Conservation (phyloP, 2,329 filamentous ascomycete genomes). For the Colletotrichum cordylinicola region DNA sequence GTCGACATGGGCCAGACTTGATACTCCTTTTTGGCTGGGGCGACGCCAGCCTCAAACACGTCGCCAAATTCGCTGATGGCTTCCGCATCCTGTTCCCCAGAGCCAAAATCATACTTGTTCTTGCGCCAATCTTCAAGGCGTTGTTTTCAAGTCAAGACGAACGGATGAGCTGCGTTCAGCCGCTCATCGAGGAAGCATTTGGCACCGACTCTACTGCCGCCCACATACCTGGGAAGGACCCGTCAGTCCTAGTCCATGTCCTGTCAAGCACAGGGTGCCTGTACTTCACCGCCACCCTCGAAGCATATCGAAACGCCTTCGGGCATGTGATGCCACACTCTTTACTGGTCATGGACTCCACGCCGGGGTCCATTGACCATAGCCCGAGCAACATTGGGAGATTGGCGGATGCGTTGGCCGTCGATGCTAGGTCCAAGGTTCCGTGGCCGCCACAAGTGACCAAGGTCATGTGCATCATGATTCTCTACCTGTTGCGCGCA, state of each 20-base stretch:
- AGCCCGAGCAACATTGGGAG: constrained; percentile 42
- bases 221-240: constrained; percentile 22
- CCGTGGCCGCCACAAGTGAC: constrained; percentile 55
- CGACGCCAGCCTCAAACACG: constrained; percentile 58
- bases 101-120: constrained; percentile 54
- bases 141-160: constrained; percentile 47
- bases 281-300: constrained; percentile 53
- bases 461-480: constrained; percentile 48
- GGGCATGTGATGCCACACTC: constrained; percentile 45
- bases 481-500: constrained; percentile 40
- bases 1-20: constrained; percentile 38
- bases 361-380: constrained; percentile 42
- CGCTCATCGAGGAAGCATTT: constrained; percentile 41
- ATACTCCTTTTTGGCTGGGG: constrained; percentile 64
- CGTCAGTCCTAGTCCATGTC: constrained; percentile 53
- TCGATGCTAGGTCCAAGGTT: constrained; percentile 50
- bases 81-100: constrained; percentile 56
- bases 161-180: constrained; percentile 50
- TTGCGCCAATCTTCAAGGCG: constrained; percentile 54
- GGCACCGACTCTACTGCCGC: constrained; percentile 29
- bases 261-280: constrained; percentile 65
- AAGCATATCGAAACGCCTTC: constrained; percentile 42
- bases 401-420: constrained; percentile 60
- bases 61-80: constrained; percentile 60
- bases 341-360: constrained; percentile 57